Percentiles rank a stretch among this genome's conserved stretches.
Evolutionary conservation across 2,329 filamentous ascomycete species (phyloP).

Genomic region (Botryotinia narcissicola): DNA sequence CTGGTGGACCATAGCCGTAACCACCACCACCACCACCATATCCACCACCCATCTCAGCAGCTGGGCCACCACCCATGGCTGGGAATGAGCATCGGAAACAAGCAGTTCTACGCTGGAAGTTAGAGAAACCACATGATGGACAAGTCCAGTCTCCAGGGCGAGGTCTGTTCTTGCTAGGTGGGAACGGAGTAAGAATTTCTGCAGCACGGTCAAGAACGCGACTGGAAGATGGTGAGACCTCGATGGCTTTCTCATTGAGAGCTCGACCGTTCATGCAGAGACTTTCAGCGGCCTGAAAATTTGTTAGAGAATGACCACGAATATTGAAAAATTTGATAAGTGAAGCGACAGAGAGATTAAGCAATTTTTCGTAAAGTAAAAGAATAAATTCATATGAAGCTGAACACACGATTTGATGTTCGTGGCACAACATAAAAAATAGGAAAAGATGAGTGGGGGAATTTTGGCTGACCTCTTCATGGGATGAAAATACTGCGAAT

Average conservation of each 20-base stretch:
- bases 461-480: conserved; percentile 75
- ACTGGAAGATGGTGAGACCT: conserved; percentile 96
- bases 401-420: conserved; percentile 32
- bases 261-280: conserved; percentile 99
- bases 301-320: conserved; percentile 38
- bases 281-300: conserved; percentile 81
- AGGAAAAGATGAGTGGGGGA: conserved; percentile 32
- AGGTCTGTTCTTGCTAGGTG: conserved; percentile 96
- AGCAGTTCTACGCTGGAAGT: conserved; percentile 96
- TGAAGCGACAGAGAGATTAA: conserved; percentile 23
- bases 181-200: conserved; percentile 95
- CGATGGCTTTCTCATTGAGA: conserved; percentile 97
- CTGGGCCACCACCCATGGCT: conserved; percentile 77
- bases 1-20: conserved; percentile 70
- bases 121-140: conserved; percentile 97
- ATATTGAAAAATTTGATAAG: conserved; percentile 37
- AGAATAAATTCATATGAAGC: conserved; percentile 35
- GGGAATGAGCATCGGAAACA: conserved; percentile 99
- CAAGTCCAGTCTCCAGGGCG: conserved; percentile 98
- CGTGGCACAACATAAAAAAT: conserved; percentile 34
- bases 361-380: conserved; percentile 36
- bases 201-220: conserved; percentile 92
- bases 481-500: conserved; percentile 97
- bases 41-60: conserved; percentile 65
- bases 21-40: conserved; percentile 49